phyloP scores from a whole-genome alignment of 2,329 filamentous ascomycete genomes.

The Lasiodiplodia theobromae region DNA sequence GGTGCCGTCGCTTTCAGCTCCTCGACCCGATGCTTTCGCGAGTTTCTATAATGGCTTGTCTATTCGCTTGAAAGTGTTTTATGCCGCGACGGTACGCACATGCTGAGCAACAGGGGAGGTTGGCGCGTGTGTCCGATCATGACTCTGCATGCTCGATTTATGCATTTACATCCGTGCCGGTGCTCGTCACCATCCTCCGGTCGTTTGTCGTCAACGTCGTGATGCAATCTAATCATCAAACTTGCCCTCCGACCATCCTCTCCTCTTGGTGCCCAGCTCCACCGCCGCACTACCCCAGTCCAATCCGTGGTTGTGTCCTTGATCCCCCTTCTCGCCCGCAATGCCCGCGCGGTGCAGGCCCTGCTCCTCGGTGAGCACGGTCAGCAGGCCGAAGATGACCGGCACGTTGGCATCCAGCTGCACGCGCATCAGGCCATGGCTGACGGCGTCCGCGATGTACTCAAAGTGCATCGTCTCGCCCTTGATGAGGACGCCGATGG shows the following conservation, averaged over 20 bases:
- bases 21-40: background rate
- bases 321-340: conserved; percentile 47
- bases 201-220: background rate
- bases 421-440: conserved; percentile 91
- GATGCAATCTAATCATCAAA: conserved; percentile 54
- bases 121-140: background rate
- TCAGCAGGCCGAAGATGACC: conserved; percentile 90
- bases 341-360: conserved; percentile 84
- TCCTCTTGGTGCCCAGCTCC: conserved; percentile 89
- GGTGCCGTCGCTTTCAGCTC: background rate
- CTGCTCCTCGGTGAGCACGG: conserved; percentile 87
- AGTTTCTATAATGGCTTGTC: background rate
- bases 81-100: background rate
- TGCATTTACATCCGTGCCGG: background rate
- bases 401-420: conserved; percentile 89
- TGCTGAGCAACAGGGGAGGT: background rate
- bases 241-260: conserved; percentile 78
- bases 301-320: conserved; percentile 89
- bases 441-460: conserved; percentile 92
- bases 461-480: conserved; percentile 99
- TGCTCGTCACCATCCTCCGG: background rate
- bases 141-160: background rate
- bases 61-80: background rate
- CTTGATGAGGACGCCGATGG: conserved; percentile 96
- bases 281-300: conserved; percentile 96